Evolutionary conservation across 345 rosid species (phyloP).

Genomic region (Brassica carinata): DNA sequence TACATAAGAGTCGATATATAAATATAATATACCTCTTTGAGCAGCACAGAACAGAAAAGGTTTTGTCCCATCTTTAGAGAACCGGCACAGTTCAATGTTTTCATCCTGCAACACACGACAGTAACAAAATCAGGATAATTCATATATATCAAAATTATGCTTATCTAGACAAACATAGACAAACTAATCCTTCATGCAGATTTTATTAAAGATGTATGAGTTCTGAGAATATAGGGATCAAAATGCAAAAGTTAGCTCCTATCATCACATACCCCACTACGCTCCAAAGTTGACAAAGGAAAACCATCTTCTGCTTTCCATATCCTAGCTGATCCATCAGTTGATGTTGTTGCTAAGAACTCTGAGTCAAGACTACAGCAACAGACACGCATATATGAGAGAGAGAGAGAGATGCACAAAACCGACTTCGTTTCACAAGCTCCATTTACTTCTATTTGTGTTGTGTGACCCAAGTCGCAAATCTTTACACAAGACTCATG

Average conservation of each 20-base stretch:
- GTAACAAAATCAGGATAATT: background rate
- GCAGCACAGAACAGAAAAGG: conserved; percentile 88
- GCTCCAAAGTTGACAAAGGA: conserved; percentile 70
- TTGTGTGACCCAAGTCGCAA: background rate
- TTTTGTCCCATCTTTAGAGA: conserved; percentile 92
- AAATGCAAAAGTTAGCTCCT: conserved; percentile 1
- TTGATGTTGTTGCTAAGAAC: conserved; percentile 82
- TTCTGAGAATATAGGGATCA: too few relatives aligned
- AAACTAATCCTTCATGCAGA: too few relatives aligned
- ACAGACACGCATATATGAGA: conserved; percentile 30
- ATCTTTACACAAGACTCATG: background rate
- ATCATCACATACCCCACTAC: conserved; percentile 57
- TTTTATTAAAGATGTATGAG: too few relatives aligned
- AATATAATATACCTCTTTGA: conserved; percentile 55
- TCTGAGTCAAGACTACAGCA: conserved; percentile 82
- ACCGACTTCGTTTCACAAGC: background rate
- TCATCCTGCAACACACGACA: conserved; percentile 62
- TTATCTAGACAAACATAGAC: too few relatives aligned
- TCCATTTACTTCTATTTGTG: background rate
- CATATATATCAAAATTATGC: background rate
- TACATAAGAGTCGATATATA: background rate
- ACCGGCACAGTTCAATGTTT: conserved; percentile 76
- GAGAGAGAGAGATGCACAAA: conserved; percentile 5
- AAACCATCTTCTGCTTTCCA: conserved; percentile 90
- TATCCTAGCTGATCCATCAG: conserved; percentile 91